Conservation (phyloP, 257 asterid species). For the Scutellaria galericulata region DNA sequence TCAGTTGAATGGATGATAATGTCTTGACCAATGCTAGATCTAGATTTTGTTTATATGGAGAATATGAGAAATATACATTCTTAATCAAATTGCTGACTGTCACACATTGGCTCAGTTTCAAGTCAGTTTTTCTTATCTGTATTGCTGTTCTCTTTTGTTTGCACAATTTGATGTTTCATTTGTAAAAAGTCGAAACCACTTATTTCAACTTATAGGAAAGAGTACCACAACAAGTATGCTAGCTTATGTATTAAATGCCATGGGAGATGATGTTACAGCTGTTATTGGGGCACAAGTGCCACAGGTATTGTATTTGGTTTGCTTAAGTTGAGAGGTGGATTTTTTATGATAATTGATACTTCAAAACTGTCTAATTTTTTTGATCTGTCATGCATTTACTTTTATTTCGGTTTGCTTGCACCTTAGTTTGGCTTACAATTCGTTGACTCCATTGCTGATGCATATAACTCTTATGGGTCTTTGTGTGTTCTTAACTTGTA, state of each 20-base stretch:
- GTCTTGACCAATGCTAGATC: background rate
- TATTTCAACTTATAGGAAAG: constrained; percentile 40
- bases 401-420: constrained; percentile 1
- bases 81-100: background rate
- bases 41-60: background rate
- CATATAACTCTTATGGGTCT: background rate
- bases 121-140: background rate
- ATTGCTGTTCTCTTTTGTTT: background rate
- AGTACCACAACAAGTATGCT: constrained; percentile 51
- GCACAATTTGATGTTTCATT: background rate
- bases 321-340: background rate
- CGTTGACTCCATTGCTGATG: too few relatives aligned
- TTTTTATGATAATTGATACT: background rate
- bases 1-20: background rate
- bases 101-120: constrained; percentile 5
- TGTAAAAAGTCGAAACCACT: background rate
- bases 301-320: constrained; percentile 38
- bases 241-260: constrained; percentile 43
- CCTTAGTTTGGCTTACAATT: background rate
- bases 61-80: background rate
- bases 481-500: background rate
- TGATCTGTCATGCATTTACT: background rate
- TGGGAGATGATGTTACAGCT: constrained; percentile 53
- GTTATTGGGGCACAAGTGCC: constrained; percentile 52
- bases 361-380: background rate